Conservation (phyloP, 2,329 filamentous ascomycete genomes). For the Cladosporium colombiae region DNA sequence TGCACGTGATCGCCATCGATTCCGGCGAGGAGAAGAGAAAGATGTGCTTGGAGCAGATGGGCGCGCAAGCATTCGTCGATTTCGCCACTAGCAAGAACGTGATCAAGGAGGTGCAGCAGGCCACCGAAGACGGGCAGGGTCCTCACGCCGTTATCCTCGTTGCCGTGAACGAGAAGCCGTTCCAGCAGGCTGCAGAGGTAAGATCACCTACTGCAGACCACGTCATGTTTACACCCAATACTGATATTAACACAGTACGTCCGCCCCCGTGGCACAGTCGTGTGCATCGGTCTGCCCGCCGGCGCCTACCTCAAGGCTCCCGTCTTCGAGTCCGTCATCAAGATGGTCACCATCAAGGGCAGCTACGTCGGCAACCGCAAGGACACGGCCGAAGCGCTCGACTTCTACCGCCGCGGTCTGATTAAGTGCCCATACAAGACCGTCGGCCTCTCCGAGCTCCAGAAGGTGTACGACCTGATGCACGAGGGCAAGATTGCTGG, state of each 20-base stretch:
- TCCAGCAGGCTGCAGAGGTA: slow-evolving; percentile 81
- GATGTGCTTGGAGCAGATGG: slow-evolving; percentile 67
- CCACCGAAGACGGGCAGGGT: slow-evolving; percentile 76
- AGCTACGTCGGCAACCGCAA: slow-evolving; percentile 91
- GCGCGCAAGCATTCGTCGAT: slow-evolving; percentile 74
- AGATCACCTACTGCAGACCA: slow-evolving; percentile 14
- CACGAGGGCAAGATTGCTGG: slow-evolving; percentile 70
- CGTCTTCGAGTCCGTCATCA: slow-evolving; percentile 84
- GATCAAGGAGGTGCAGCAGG: slow-evolving; percentile 79
- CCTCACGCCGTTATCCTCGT: slow-evolving; percentile 86
- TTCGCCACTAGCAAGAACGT: slow-evolving; percentile 75
- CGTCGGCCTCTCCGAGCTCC: slow-evolving; percentile 76
- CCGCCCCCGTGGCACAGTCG: slow-evolving; percentile 75
- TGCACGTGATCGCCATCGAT: slow-evolving; percentile 79
- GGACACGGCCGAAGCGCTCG: slow-evolving; percentile 84
- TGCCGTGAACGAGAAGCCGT: slow-evolving; percentile 85
- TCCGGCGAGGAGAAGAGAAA: slow-evolving; percentile 76
- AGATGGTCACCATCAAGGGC: slow-evolving; percentile 90
- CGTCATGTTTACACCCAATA: neutral
- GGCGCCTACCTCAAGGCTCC: slow-evolving; percentile 77
- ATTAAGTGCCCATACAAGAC: slow-evolving; percentile 88
- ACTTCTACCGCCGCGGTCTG: slow-evolving; percentile 81
- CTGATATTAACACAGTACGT: slow-evolving; percentile 61
- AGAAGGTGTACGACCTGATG: slow-evolving; percentile 74
- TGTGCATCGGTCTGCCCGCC: slow-evolving; percentile 87